Evolutionary conservation across 2,329 filamentous ascomycete genomes (phyloP).

Genomic region (Venturia pyrina): DNA sequence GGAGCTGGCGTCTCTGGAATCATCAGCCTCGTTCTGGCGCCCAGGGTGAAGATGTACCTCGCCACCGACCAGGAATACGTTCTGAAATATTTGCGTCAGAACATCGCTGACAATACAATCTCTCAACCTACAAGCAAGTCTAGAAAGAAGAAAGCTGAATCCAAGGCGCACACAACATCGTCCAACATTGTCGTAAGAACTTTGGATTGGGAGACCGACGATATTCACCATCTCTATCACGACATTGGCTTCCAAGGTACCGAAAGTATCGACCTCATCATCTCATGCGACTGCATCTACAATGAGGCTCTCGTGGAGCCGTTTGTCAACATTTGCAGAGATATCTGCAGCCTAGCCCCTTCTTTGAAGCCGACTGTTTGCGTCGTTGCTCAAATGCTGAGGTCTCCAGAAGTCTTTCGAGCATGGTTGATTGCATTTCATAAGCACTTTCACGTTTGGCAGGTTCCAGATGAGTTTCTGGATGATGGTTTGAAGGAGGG

Average conservation of each 20-base stretch:
- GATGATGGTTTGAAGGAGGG: conserved; percentile 48
- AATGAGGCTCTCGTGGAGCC: conserved; percentile 78
- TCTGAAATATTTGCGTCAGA: conserved; percentile 62
- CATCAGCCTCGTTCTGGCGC: conserved; percentile 58
- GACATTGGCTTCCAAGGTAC: conserved; percentile 15
- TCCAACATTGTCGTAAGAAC: neutral
- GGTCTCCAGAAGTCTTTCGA: conserved; percentile 77
- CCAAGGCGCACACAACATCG: neutral
- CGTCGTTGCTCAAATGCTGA: conserved; percentile 79
- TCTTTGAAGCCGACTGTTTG: conserved; percentile 51
- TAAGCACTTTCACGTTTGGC: conserved; percentile 61
- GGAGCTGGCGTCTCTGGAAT: conserved; percentile 82
- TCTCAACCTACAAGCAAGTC: neutral
- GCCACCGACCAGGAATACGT: conserved; percentile 88
- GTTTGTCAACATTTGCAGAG: conserved; percentile 70
- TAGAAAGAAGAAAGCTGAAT: neutral
- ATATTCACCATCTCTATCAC: conserved; percentile 26
- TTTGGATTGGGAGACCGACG: conserved; percentile 73
- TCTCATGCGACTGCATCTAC: conserved; percentile 92
- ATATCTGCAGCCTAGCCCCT: conserved; percentile 51
- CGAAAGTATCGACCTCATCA: conserved; percentile 53
- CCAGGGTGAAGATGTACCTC: conserved; percentile 54
- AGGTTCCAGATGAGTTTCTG: conserved; percentile 56
- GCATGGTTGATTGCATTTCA: conserved; percentile 65
- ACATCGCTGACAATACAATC: conserved; percentile 54